A percentile compares a stretch with the other conserved stretches of the same genome.
These are phyloP conservation scores for Backusella australiensis DNA, from an alignment of 192 early-diverging fungal species.

Conservation along the genomic window DNA sequence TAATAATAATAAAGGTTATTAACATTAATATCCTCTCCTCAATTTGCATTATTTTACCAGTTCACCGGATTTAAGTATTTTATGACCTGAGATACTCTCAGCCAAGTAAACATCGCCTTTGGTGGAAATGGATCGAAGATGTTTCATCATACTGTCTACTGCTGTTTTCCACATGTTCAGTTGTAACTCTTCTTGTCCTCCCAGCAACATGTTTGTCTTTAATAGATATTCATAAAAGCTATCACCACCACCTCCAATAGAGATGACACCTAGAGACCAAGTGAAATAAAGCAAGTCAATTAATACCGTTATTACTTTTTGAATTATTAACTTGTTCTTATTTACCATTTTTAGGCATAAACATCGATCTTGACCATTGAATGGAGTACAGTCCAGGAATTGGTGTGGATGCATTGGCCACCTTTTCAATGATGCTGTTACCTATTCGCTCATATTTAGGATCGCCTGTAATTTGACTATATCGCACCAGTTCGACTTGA, in stretches of 20 bases:
- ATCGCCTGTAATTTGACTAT: conserved; percentile 70
- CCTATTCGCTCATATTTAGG: conserved; percentile 57
- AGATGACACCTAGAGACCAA: conserved; percentile 17
- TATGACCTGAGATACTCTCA: background rate
- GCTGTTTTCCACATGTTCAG: conserved; percentile 37
- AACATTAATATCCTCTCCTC: background rate
- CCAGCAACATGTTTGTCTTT: conserved; percentile 52
- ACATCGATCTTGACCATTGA: conserved; percentile 35
- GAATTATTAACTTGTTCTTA: background rate
- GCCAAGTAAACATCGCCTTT: conserved; percentile 19
- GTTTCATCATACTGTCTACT: conserved; percentile 22
- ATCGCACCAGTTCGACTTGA: conserved; percentile 78
- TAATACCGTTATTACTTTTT: background rate
- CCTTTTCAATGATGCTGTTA: conserved; percentile 45
- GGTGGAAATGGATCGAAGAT: conserved; percentile 17
- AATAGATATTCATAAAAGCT: conserved; percentile 65
- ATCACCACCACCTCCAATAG: conserved; percentile 46
- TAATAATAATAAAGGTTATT: background rate
- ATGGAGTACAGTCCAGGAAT: conserved; percentile 62
- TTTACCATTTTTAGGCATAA: conserved; percentile 14
- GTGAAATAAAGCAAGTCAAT: background rate
- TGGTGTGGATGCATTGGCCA: conserved; percentile 38
- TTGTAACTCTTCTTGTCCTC: conserved; percentile 33
- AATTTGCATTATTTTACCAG: conserved; percentile 15
- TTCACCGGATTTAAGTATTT: conserved; percentile 28